Conservation (phyloP, 2,329 filamentous ascomycete species). For the Aspergillus costaricaensis region DNA sequence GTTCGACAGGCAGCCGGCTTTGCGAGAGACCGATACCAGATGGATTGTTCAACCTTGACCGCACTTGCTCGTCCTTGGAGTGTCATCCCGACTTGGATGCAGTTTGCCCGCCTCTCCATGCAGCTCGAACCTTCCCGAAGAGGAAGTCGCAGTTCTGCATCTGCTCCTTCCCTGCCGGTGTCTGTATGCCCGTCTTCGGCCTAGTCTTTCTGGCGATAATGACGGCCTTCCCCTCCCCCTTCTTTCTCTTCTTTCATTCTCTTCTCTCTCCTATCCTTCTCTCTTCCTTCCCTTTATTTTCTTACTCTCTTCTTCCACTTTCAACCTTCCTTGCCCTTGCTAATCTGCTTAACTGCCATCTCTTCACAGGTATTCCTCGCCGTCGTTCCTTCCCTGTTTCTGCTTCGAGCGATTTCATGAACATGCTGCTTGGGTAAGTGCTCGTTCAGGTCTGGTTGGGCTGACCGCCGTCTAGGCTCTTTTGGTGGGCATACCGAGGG, state of each 20-base stretch:
- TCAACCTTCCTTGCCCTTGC: too few species aligned
- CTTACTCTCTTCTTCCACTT: too few species aligned
- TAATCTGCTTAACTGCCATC: neutral
- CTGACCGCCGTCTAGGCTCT: neutral
- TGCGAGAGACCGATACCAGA: neutral
- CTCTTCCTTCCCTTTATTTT: neutral
- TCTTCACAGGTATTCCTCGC: neutral
- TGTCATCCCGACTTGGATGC: neutral
- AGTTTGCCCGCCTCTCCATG: neutral
- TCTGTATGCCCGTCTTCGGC: neutral
- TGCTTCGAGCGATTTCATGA: neutral
- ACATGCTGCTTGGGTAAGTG: neutral
- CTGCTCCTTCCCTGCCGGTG: neutral
- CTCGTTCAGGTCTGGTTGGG: neutral
- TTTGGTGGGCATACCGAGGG: neutral
- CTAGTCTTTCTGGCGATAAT: neutral
- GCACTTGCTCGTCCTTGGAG: too few species aligned
- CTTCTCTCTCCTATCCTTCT: neutral
- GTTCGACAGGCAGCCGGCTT: neutral
- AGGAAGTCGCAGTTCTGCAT: neutral
- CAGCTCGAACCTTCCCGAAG: neutral
- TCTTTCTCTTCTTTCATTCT: neutral
- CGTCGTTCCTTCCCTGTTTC: neutral
- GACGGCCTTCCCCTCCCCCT: neutral
- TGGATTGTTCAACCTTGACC: neutral